Evolutionary conservation across 169 alveolate species (phyloP), one percentile per base, ranked within the genome.

Genomic region (Theileria parva): DNA sequence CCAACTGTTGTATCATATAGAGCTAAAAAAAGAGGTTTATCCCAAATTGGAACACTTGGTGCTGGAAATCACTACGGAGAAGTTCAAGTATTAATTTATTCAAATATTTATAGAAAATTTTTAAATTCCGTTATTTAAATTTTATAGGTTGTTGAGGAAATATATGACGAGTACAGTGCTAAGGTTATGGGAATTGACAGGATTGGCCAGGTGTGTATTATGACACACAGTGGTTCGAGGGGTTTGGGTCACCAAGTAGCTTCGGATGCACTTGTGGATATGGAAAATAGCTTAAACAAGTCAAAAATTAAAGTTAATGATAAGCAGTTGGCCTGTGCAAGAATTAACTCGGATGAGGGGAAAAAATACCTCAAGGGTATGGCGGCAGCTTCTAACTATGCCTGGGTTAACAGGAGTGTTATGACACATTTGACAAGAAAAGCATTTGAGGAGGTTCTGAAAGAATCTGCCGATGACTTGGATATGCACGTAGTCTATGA

Each of bases 11-110:
- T 94, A 1, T 92, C 97, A 6, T 60, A 85, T 21, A 72, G 96
- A 69, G 96, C 95, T 15, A 91, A 91, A 76, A 94, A 91, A 81
- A 77, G 97, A 55, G 97, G 97, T 2, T 86, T 94, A 67, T 94
- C 97, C 6, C 97, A 94, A 80, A 80, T 94, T 92, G 97, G 97
- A 25, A 94, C 97, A 12, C 89, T 94, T 39, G 97, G 97, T 12
- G 97, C 97, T 6, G 97, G 97, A 27, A 94, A 94, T 64, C 97
- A 94, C 84, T 94, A 94, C 79, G 95, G 95, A 6, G 97, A 94
- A 74, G 89, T 94, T 19, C 97, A 94, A 89, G 95, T 90, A 30
- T 11, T 2, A 4, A 1, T 25, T 28, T 64, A 15, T 59, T 17
- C 25, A 61, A 74, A 11, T 27, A 19, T 13, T 51, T 23, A 9